Evolutionary conservation across 768 basidiomycete genomes (phyloP).

Genomic region (Amanita muscaria): DNA sequence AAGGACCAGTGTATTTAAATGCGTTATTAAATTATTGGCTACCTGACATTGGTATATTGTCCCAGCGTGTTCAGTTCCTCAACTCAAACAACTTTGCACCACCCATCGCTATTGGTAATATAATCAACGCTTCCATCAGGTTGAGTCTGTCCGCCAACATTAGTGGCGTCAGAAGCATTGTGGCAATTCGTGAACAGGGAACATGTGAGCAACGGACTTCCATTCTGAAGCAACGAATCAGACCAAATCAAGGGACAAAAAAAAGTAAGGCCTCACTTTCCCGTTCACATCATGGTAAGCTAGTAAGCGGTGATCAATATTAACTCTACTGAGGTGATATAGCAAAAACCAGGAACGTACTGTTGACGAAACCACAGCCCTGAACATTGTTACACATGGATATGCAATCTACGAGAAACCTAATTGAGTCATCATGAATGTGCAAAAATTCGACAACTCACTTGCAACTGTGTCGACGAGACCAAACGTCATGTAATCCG

Average conservation of each 20-base stretch:
- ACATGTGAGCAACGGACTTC: conserved; percentile 36
- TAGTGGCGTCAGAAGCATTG: conserved; percentile 26
- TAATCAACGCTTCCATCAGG: conserved; percentile 32
- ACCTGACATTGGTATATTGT: too few species aligned
- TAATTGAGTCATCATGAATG: background rate
- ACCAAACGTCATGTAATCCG: conserved; percentile 34
- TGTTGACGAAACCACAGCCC: conserved; percentile 35
- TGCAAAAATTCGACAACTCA: conserved; percentile 13
- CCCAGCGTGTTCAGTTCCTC: too few species aligned
- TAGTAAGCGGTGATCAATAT: conserved; percentile 10
- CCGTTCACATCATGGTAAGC: conserved; percentile 40
- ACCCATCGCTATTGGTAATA: conserved; percentile 34
- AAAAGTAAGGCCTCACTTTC: conserved; percentile 19
- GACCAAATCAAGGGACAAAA: background rate
- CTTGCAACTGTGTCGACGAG: conserved; percentile 35
- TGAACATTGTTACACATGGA: conserved; percentile 34
- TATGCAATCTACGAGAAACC: conserved; percentile 27
- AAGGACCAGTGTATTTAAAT: too few species aligned
- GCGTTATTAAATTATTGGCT: too few species aligned
- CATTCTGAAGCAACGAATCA: conserved; percentile 19
- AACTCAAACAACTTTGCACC: conserved; percentile 23
- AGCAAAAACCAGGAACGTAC: conserved; percentile 18
- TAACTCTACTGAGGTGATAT: background rate
- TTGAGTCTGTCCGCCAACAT: conserved; percentile 35
- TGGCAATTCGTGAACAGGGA: conserved; percentile 33